These are phyloP conservation scores for Carex littledalei DNA, from an alignment of 176 grass and related monocot genomes.

Conservation along the genomic window DNA sequence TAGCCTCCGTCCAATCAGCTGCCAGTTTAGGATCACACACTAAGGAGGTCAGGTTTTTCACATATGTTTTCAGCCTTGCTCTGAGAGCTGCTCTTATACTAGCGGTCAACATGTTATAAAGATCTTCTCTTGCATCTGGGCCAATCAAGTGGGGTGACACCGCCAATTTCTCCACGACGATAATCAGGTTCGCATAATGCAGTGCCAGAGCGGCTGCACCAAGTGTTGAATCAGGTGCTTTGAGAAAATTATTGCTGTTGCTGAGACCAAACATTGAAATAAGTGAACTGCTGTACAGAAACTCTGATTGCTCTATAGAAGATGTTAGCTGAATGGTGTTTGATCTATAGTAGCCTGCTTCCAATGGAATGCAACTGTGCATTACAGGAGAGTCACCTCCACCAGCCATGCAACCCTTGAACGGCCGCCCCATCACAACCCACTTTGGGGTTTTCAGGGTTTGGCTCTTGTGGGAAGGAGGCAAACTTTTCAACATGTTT, in stretches of 20 bases:
- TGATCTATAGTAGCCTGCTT: constrained; percentile 7
- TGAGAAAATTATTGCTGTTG: background rate
- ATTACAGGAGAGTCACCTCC: constrained; percentile 29
- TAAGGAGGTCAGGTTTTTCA: background rate
- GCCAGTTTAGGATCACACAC: constrained; percentile 37
- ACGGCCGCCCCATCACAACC: constrained; percentile 27
- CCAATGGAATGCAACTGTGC: constrained; percentile 31
- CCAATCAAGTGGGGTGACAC: constrained; percentile 39
- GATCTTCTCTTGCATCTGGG: constrained; percentile 47
- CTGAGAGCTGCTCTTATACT: constrained; percentile 42
- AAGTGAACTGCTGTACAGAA: background rate
- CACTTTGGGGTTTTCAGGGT: constrained; percentile 40
- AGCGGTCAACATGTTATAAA: constrained; percentile 55
- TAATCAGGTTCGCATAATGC: constrained; percentile 65
- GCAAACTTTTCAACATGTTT: background rate
- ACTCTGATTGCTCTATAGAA: background rate
- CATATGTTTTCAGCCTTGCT: constrained; percentile 26
- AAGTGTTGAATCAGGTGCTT: constrained; percentile 34
- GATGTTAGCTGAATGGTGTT: background rate
- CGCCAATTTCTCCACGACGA: constrained; percentile 51
- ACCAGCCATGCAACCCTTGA: constrained; percentile 47
- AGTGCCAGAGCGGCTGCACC: constrained; percentile 44
- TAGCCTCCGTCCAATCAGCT: constrained; percentile 50
- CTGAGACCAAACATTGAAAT: constrained; percentile 29
- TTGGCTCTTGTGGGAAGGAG: constrained; percentile 30